These are phyloP conservation scores for Cladosporium austrohemisphaericum DNA, from an alignment of 2,329 filamentous ascomycete species.

Conservation along the genomic window DNA sequence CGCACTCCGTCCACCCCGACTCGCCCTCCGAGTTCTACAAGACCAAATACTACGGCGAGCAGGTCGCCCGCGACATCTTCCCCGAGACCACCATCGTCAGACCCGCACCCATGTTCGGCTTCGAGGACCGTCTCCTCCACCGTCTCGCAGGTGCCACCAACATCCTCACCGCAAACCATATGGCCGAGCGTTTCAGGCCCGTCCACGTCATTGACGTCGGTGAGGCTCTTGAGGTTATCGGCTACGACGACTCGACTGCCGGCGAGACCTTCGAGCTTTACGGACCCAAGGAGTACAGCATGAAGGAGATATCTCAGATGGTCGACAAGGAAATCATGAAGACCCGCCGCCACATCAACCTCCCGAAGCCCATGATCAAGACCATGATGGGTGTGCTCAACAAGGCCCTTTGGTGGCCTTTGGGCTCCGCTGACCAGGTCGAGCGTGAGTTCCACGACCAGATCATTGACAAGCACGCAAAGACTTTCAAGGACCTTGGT, in stretches of 20 bases:
- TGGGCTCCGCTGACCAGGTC: conserved; percentile 76
- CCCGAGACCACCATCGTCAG: conserved; percentile 96
- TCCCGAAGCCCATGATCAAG: conserved; percentile 77
- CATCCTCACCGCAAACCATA: conserved; percentile 84
- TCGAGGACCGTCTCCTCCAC: conserved; percentile 87
- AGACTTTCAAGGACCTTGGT: conserved; percentile 90
- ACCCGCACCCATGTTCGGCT: conserved; percentile 89
- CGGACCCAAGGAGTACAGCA: conserved; percentile 88
- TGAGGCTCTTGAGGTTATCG: conserved; percentile 81
- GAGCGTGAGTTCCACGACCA: conserved; percentile 94
- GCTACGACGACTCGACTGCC: conserved; percentile 84
- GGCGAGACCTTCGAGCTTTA: conserved; percentile 92
- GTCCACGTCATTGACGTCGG: conserved; percentile 93
- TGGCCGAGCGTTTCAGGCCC: conserved; percentile 86
- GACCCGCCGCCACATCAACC: conserved; percentile 81
- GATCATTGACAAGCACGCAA: conserved; percentile 80
- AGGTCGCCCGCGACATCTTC: conserved; percentile 81
- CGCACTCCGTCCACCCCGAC: conserved; percentile 78
- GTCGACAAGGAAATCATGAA: conserved; percentile 93
- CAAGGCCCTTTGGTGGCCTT: conserved; percentile 83
- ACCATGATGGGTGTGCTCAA: conserved; percentile 72
- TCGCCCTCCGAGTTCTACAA: conserved; percentile 86
- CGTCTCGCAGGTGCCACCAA: conserved; percentile 77
- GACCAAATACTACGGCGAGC: conserved; percentile 83
- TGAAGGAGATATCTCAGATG: conserved; percentile 77